Conservation (phyloP, 768 basidiomycete genomes). For the Filobasidium floriforme region DNA sequence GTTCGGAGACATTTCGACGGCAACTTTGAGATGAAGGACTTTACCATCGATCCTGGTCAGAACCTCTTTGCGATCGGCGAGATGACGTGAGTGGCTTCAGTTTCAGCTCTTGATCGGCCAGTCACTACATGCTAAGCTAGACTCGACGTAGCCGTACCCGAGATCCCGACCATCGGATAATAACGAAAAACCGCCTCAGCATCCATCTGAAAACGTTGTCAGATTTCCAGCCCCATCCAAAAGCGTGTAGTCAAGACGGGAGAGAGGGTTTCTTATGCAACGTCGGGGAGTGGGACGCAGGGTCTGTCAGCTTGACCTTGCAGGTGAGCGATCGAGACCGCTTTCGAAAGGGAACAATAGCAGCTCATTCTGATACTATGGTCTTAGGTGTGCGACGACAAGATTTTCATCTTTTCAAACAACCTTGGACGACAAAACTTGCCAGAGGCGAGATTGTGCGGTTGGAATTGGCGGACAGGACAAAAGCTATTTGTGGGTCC, state of each 20-base stretch:
- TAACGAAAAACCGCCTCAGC: slow-evolving; percentile 15
- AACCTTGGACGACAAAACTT: background rate
- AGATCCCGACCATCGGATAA: background rate
- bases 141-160: background rate
- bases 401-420: slow-evolving; percentile 16
- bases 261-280: slow-evolving; percentile 27
- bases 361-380: slow-evolving; percentile 35
- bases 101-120: background rate
- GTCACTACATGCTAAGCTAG: background rate
- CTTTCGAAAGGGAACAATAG: slow-evolving; percentile 15
- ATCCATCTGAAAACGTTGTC: slow-evolving; percentile 36
- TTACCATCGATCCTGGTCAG: slow-evolving; percentile 42
- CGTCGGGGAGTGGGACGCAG: background rate
- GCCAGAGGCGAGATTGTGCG: slow-evolving; percentile 10
- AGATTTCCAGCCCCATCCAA: slow-evolving; percentile 37
- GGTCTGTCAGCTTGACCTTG: background rate
- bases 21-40: slow-evolving; percentile 33
- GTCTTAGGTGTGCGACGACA: slow-evolving; percentile 26
- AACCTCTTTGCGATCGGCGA: slow-evolving; percentile 39
- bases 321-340: slow-evolving; percentile 2
- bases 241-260: slow-evolving; percentile 22
- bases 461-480: slow-evolving; percentile 25
- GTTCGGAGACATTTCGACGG: slow-evolving; percentile 12
- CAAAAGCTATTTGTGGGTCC: slow-evolving; percentile 21
- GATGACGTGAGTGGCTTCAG: slow-evolving; percentile 29